Conservation (phyloP, 1,284 basidiomycete genomes). For the Tetrapyrgos nigripes region DNA sequence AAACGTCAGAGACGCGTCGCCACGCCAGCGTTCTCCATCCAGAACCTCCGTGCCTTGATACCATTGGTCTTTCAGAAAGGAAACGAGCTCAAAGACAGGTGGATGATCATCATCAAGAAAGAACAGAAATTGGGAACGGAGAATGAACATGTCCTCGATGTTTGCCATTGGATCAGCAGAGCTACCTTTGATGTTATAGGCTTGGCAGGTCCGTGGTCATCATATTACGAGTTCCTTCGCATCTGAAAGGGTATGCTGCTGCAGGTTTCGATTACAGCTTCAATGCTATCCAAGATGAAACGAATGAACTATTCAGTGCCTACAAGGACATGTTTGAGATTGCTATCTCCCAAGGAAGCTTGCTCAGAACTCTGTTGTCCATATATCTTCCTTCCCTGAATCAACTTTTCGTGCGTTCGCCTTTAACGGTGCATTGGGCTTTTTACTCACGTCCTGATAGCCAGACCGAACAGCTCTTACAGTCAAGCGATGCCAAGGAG, state of each 20-base stretch:
- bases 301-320: slow-evolving; percentile 75
- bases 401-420: slow-evolving; percentile 59
- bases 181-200: slow-evolving; percentile 86
- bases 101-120: slow-evolving; percentile 51
- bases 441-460: slow-evolving; percentile 40
- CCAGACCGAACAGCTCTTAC: slow-evolving; percentile 57
- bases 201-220: slow-evolving; percentile 57
- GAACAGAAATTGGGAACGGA: slow-evolving; percentile 24
- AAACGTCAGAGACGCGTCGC: slow-evolving; percentile 78
- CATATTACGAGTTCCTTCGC: slow-evolving; percentile 13
- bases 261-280: slow-evolving; percentile 82
- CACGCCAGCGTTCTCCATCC: slow-evolving; percentile 78
- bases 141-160: slow-evolving; percentile 58
- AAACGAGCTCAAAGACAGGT: slow-evolving; percentile 63
- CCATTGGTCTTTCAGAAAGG: slow-evolving; percentile 77
- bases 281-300: slow-evolving; percentile 76
- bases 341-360: slow-evolving; percentile 60
- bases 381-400: slow-evolving; percentile 69
- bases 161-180: slow-evolving; percentile 76
- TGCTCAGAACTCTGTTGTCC: slow-evolving; percentile 53
- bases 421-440: not conserved
- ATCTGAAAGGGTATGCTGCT: not conserved
- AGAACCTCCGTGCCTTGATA: slow-evolving; percentile 72
- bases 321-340: slow-evolving; percentile 85
- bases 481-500: slow-evolving; percentile 59